Evolutionary conservation across 768 basidiomycete species (phyloP).

Genomic region (Calocybe gangraenosa): DNA sequence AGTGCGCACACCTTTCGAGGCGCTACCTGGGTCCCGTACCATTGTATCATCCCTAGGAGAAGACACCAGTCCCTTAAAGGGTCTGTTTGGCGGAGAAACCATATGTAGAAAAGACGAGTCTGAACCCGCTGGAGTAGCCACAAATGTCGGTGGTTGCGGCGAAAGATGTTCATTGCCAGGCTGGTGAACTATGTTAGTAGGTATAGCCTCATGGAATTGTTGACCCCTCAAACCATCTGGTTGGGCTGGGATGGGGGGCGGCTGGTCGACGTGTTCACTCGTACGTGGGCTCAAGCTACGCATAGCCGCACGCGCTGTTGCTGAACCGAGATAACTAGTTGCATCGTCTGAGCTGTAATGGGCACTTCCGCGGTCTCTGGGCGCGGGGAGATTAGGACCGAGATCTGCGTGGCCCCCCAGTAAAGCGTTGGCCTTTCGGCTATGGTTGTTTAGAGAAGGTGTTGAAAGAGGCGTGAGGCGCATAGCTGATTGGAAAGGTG

Average conservation of each 20-base stretch:
- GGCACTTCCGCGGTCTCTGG: conserved; percentile 18
- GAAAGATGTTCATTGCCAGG: no score
- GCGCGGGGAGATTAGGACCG: conserved; percentile 1
- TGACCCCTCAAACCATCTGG: neutral
- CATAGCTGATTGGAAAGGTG: conserved; percentile 22
- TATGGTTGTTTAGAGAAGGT: conserved; percentile 12
- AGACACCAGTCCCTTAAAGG: conserved; percentile 3
- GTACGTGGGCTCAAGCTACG: conserved; percentile 21
- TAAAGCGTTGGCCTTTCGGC: conserved; percentile 14
- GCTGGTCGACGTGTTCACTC: conserved; percentile 6
- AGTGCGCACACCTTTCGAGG: no score
- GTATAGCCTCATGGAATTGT: neutral
- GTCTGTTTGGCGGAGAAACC: conserved; percentile 6
- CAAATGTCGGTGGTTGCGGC: no score
- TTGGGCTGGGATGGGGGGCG: neutral
- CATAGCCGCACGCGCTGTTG: conserved; percentile 20
- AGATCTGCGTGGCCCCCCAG: conserved; percentile 18
- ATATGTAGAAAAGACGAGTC: conserved; percentile 13
- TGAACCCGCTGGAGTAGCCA: conserved; percentile 5
- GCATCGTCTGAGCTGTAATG: conserved; percentile 18
- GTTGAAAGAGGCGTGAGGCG: conserved; percentile 22
- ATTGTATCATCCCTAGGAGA: no score
- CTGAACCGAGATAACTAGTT: conserved; percentile 15
- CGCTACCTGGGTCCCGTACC: neutral
- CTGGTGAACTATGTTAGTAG: no score